These are phyloP conservation scores for Rhizomucor pusillus DNA, from an alignment of 371 early-diverging fungal genomes.

Conservation along the genomic window DNA sequence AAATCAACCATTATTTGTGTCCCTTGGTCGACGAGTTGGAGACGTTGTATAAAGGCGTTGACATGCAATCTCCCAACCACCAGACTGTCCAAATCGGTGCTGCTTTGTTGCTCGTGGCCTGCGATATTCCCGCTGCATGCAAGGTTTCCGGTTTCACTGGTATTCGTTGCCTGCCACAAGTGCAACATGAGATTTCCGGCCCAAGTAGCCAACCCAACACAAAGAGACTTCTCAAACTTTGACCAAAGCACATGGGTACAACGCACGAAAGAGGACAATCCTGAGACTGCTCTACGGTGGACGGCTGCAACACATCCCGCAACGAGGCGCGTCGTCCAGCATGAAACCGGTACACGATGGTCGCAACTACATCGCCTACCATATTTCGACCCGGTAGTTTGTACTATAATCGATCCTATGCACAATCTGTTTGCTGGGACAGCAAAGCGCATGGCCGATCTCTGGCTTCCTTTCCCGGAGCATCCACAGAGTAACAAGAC, in stretches of 20 bases:
- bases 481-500: too few relatives aligned
- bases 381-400: constrained; percentile 11
- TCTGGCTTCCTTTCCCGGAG: not conserved
- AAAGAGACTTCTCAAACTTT: not conserved
- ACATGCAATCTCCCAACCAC: too few relatives aligned
- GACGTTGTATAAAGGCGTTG: constrained; percentile 7
- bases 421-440: constrained; percentile 11
- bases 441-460: constrained; percentile 1
- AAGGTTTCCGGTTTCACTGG: constrained; percentile 12
- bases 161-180: constrained; percentile 4
- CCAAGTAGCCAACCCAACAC: not conserved
- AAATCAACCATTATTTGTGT: constrained; percentile 12
- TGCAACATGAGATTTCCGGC: constrained; percentile 3
- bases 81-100: constrained; percentile 1
- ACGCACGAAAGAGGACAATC: not conserved
- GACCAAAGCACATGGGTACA: not conserved
- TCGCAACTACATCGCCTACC: constrained; percentile 3
- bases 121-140: constrained; percentile 9
- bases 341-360: constrained; percentile 2
- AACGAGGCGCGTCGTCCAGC: not conserved
- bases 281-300: not conserved
- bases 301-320: not conserved
- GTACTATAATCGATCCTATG: constrained; percentile 9
- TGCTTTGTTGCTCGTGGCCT: constrained; percentile 2
- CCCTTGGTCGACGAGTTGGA: constrained; percentile 12